A percentile compares a stretch with the other conserved stretches of the same genome.
Evolutionary conservation across 176 grass and related monocot genomes (phyloP).

Genomic region (Oryza brachyantha): DNA sequence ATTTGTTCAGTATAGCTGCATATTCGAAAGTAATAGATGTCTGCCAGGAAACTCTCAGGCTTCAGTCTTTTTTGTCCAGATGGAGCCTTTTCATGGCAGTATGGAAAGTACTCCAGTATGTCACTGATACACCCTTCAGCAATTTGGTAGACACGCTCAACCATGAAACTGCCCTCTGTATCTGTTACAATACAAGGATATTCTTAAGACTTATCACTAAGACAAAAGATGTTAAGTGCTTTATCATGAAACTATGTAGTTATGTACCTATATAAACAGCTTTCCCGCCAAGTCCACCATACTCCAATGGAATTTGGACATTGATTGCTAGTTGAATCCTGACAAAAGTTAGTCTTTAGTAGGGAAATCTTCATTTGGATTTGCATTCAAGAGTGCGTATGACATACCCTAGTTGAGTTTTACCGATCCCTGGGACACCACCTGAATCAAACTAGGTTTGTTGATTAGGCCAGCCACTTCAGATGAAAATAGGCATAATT

Average conservation of each 20-base stretch:
- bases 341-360: constrained; percentile 35
- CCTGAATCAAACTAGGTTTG: constrained; percentile 49
- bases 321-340: constrained; percentile 96
- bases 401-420: constrained; percentile 95
- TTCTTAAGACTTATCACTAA: constrained; percentile 13
- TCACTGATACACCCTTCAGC: constrained; percentile 85
- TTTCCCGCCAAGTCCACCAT: constrained; percentile 85
- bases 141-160: constrained; percentile 84
- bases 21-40: constrained; percentile 91
- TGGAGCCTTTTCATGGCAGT: constrained; percentile 45
- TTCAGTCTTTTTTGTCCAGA: constrained; percentile 50
- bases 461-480: constrained; percentile 24
- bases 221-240: neutral
- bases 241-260: constrained; percentile 41
- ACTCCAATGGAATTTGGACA: constrained; percentile 87
- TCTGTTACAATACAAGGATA: constrained; percentile 38
- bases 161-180: constrained; percentile 99
- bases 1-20: constrained; percentile 99
- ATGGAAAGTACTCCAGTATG: constrained; percentile 50
- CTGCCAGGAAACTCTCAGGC: constrained; percentile 65
- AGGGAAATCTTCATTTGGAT: neutral
- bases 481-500: constrained; percentile 23
- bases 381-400: constrained; percentile 4
- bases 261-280: constrained; percentile 94
- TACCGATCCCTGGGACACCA: constrained; percentile 91